These are phyloP conservation scores for Blastocystis sp. DNA, from an alignment of 352 stramenopile species.

Conservation along the genomic window DNA sequence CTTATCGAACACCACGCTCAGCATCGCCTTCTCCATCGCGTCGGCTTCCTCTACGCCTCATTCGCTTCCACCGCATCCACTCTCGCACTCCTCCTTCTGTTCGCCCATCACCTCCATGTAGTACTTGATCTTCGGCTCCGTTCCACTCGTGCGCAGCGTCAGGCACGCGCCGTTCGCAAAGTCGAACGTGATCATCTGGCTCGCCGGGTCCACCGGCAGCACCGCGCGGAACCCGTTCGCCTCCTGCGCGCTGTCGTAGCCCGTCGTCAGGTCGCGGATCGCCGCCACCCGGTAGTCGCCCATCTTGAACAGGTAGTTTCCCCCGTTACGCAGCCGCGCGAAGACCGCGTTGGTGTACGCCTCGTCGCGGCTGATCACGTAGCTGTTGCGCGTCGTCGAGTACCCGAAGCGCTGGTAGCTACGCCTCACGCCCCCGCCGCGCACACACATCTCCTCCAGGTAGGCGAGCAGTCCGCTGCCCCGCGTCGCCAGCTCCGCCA, in stretches of 20 bases:
- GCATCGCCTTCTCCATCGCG: constrained; percentile 46
- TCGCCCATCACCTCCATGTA: constrained; percentile 83
- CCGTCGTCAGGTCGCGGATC: constrained; percentile 83
- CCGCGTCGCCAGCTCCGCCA: constrained; percentile 72
- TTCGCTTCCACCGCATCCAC: background rate
- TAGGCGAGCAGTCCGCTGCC: constrained; percentile 77
- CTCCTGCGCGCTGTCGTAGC: constrained; percentile 81
- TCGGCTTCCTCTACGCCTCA: constrained; percentile 46
- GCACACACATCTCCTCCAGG: constrained; percentile 72
- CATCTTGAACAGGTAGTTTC: constrained; percentile 77
- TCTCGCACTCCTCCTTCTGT: constrained; percentile 52
- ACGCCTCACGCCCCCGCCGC: constrained; percentile 72
- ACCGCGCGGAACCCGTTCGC: constrained; percentile 71
- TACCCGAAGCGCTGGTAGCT: constrained; percentile 89
- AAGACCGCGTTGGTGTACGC: constrained; percentile 84
- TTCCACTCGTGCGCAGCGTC: constrained; percentile 93
- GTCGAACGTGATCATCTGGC: constrained; percentile 91
- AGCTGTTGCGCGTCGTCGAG: constrained; percentile 93
- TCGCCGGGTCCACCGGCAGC: constrained; percentile 85
- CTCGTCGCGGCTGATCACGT: constrained; percentile 89
- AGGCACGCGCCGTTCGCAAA: constrained; percentile 91
- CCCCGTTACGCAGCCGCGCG: constrained; percentile 82
- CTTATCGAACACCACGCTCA: constrained; percentile 20
- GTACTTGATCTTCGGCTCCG: constrained; percentile 98
- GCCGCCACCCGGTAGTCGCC: constrained; percentile 79